Evolutionary conservation across 139 green algal genomes (phyloP).

Genomic region (Tetradesmus obliquus): DNA sequence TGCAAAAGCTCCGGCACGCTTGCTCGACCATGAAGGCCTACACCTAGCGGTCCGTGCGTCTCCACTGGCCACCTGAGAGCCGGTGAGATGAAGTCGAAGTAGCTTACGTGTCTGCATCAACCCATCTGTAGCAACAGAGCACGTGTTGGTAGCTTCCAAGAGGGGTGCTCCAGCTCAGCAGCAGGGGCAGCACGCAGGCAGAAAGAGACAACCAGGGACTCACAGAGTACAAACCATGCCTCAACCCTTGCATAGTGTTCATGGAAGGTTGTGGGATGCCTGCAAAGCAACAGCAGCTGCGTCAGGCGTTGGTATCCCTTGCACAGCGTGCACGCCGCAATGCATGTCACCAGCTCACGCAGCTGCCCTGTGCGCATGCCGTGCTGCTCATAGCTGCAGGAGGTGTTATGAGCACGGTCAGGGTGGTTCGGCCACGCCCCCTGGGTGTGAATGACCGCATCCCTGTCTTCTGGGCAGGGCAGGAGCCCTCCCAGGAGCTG

Average conservation of each 20-base stretch:
- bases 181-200: neutral
- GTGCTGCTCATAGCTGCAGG: neutral
- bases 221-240: neutral
- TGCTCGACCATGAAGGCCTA: neutral
- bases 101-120: neutral
- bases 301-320: neutral
- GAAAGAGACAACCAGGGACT: neutral
- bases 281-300: neutral
- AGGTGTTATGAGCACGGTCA: slow-evolving; percentile 32
- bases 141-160: neutral
- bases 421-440: slow-evolving; percentile 44
- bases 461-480: slow-evolving; percentile 43
- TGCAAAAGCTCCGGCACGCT: neutral
- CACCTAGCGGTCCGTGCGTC: neutral
- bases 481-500: slow-evolving; percentile 42
- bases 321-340: neutral
- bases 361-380: neutral
- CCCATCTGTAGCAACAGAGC: neutral
- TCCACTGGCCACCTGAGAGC: neutral
- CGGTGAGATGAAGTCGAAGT: neutral
- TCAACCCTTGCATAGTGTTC: neutral
- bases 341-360: neutral
- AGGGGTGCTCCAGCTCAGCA: neutral
- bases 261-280: neutral
- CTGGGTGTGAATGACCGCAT: slow-evolving; percentile 41